Evolutionary conservation across 129 eudicot species (phyloP).

Genomic region (Pulicaria dysenterica): DNA sequence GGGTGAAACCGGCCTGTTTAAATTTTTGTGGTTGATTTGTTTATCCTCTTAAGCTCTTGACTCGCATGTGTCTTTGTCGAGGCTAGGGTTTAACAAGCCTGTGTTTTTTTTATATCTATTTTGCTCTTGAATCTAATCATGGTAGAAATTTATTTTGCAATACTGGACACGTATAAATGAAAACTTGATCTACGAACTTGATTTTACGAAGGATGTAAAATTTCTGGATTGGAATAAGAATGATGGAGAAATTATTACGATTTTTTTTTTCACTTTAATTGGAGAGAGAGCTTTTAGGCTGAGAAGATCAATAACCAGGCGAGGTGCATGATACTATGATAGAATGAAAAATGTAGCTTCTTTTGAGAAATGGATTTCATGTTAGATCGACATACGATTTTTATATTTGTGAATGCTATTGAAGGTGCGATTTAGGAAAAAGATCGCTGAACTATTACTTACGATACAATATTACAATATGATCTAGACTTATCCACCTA

Average conservation of each 20-base stretch:
- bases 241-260: slow-evolving; percentile 6
- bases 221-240: neutral
- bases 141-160: neutral
- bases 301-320: neutral
- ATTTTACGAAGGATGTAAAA: slow-evolving; percentile 10
- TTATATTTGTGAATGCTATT: neutral
- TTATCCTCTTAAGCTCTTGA: neutral
- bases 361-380: too few relatives aligned
- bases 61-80: slow-evolving; percentile 9
- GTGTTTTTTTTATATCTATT: slow-evolving; percentile 2
- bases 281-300: neutral
- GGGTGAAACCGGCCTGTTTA: neutral
- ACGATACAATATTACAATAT: neutral
- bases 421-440: neutral
- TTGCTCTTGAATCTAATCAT: neutral
- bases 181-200: slow-evolving; percentile 17
- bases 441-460: neutral
- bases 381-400: neutral
- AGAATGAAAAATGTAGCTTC: too few relatives aligned
- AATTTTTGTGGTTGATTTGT: slow-evolving; percentile 14
- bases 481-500: neutral
- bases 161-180: neutral
- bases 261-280: neutral
- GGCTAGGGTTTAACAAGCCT: slow-evolving; percentile 7
- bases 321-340: neutral